A percentile compares a stretch with the other conserved stretches of the same genome.
phyloP scores from a whole-genome alignment of 2,329 filamentous ascomycete genomes.

The Dactylonectria macrodidyma region DNA sequence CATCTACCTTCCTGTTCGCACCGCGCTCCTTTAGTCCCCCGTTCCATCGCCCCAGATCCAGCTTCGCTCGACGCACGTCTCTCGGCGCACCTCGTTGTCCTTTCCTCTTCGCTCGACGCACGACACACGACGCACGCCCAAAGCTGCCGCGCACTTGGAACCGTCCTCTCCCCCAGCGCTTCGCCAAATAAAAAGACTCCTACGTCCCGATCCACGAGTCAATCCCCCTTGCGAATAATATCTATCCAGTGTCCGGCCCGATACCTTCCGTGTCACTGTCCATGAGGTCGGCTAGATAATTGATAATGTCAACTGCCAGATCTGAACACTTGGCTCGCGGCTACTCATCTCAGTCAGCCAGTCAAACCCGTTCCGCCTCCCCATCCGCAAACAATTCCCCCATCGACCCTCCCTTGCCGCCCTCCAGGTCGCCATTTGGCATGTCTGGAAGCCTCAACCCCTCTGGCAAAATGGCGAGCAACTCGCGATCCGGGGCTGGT shows the following conservation, averaged over 20 bases:
- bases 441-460: slow-evolving; percentile 74
- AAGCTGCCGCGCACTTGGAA: slow-evolving; percentile 18
- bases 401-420: slow-evolving; percentile 77
- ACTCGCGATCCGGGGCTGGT: slow-evolving; percentile 85
- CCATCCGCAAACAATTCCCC: slow-evolving; percentile 87
- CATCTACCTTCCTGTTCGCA: slow-evolving; percentile 46
- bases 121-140: not conserved
- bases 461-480: slow-evolving; percentile 71
- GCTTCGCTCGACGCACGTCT: slow-evolving; percentile 18
- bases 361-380: slow-evolving; percentile 81
- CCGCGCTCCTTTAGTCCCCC: slow-evolving; percentile 46
- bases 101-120: slow-evolving; percentile 20
- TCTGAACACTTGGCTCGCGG: slow-evolving; percentile 90
- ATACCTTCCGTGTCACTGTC: slow-evolving; percentile 46
- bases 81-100: slow-evolving; percentile 2
- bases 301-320: slow-evolving; percentile 93
- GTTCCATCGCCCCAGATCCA: slow-evolving; percentile 29
- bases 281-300: slow-evolving; percentile 76
- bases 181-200: slow-evolving; percentile 14
- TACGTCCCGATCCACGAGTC: slow-evolving; percentile 27
- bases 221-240: slow-evolving; percentile 43
- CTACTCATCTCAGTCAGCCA: slow-evolving; percentile 79
- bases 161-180: slow-evolving; percentile 14
- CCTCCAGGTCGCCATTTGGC: slow-evolving; percentile 81
- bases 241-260: slow-evolving; percentile 47